Base-by-base conservation (phyloP, 495 filamentous ascomycete species). In the Podospora sp. region DNA sequence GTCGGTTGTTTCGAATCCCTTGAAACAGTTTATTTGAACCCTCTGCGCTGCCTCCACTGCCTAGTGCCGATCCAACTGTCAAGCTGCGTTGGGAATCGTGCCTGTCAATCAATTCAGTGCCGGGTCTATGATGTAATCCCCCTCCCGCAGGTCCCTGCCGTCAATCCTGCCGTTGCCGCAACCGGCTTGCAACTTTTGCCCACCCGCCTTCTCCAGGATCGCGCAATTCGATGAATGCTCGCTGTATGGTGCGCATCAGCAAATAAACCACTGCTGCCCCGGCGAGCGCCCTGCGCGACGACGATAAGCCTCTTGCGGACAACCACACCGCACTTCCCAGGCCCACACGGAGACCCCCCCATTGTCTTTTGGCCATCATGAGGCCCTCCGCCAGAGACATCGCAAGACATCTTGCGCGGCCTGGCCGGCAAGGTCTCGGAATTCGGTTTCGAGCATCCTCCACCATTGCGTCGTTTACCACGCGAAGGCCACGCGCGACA, bases 51-150 rank as follows among this genome's bases (percentile, higher is more conserved):
- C 12, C 12, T 36, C 12, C 33, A 36, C 5, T 5, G 33, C n/a
- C n/a, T 36, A 36, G 33, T 36, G 33, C 33, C 33, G 33, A 36
- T 36, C 33, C 33, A 36, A 36, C 33, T 12, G 33, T 36, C 33
- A 36, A 36, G 12, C 12, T 36, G 33, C 22, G 20, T 55, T 55
- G 51, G 51, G 20, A 6, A 25, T 25, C 24, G 56, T 59, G 56
- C 59, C 59, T 61, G 59, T 61, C 35, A 49, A 61, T 61, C 59
- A 21, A 36, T 40, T 18, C 33, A 36, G 33, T 36, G 33, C 27
- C 20, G 27, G 27, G 7, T 61, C 59, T 6, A 61, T 61, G 59
- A 61, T 61, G 59, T 61, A 61, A 61, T 36, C 20, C 25, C 29
- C 35, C 51, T n/a, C 51, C n/a, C n/a, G n/a, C n/a, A n/a, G n/a